Base-by-base conservation (phyloP, 345 rosid genomes). In the Gossypium longicalyx region DNA sequence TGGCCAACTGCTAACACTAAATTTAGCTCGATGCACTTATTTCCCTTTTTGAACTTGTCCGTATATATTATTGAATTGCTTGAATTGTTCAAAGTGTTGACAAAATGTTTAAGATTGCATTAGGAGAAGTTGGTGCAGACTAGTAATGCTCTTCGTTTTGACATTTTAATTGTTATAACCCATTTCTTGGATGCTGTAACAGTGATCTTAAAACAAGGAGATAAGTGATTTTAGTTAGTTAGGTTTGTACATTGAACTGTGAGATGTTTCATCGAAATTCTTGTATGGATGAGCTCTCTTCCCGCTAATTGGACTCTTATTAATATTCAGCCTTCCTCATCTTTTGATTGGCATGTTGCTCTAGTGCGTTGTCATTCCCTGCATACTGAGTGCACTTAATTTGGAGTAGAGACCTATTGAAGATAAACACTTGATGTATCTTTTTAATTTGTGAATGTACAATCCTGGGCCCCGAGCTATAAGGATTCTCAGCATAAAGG, bases 51-150 rank as follows among this genome's bases (percentile, higher is more conserved):
- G 73, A 70, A n/a, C 61, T 29, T 51, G 48, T 11, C 27, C 17
- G 13, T 5, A 0, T 10, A n/a, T n/a, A n/a, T 6, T 52, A 27
- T 70, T 53, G 61, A 52, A 34, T n/a, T 70, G 61, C 73, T 70
- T 52, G 48, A 29, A 70, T 52, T 70, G 73, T 70, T 70, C 72
- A 51, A 68, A 15, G 20, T 34, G 52, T 25, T 49, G 58, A 16
- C 23, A 9, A 65, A 49, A 27, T 68, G 22, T 51, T 27, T 59
- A 69, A 51, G 10, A 17, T 70, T 70, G 73, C 73, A 29, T 29
- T 70, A 52, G 47, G 25, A 69, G 48, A 52, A 51, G 23, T 29
- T 27, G 29, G 41, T 29, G 43, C 20, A 68, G 38, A 22, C 71
- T 67, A 22, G 15, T 38, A 45, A 47, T 23, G 25, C 38, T 67